These are phyloP conservation scores for Anacardium occidentale DNA, from an alignment of 345 rosid species.

Conservation along the genomic window DNA sequence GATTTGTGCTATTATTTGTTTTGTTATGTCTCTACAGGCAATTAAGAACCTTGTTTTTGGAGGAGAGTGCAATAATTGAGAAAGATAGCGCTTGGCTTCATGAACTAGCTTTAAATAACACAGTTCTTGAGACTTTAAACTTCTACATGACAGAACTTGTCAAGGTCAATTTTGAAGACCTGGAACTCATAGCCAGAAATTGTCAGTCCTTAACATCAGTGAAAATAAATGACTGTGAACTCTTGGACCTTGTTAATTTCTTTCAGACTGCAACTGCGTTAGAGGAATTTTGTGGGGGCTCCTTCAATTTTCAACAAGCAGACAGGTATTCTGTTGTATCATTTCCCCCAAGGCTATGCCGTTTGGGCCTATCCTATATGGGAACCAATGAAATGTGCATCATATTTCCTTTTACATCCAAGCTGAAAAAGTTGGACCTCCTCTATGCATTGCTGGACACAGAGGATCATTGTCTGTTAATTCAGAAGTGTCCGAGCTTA, in stretches of 20 bases:
- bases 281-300: constrained; percentile 94
- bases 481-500: constrained; percentile 77
- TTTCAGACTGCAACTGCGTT: constrained; percentile 60
- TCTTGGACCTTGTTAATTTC: constrained; percentile 65
- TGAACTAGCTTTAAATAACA: constrained; percentile 72
- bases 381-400: constrained; percentile 73
- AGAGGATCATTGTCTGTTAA: constrained; percentile 77
- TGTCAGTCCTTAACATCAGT: constrained; percentile 66
- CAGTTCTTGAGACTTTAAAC: constrained; percentile 72
- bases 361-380: constrained; percentile 75
- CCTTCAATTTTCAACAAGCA: constrained; percentile 52
- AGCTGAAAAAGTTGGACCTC: constrained; percentile 78
- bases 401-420: constrained; percentile 69
- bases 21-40: constrained; percentile 47
- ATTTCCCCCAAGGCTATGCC: constrained; percentile 63
- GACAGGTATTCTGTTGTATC: constrained; percentile 44
- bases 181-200: constrained; percentile 72
- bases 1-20: constrained; percentile 16
- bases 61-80: constrained; percentile 69
- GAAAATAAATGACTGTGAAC: constrained; percentile 75
- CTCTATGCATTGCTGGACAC: constrained; percentile 78
- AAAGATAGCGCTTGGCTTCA: constrained; percentile 87
- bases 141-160: constrained; percentile 76
- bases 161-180: constrained; percentile 53
- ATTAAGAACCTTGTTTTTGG: constrained; percentile 70